A percentile compares a stretch with the other conserved stretches of the same genome.
phyloP scores from a whole-genome alignment of 768 basidiomycete genomes.

The Amanita subjunquillea region DNA sequence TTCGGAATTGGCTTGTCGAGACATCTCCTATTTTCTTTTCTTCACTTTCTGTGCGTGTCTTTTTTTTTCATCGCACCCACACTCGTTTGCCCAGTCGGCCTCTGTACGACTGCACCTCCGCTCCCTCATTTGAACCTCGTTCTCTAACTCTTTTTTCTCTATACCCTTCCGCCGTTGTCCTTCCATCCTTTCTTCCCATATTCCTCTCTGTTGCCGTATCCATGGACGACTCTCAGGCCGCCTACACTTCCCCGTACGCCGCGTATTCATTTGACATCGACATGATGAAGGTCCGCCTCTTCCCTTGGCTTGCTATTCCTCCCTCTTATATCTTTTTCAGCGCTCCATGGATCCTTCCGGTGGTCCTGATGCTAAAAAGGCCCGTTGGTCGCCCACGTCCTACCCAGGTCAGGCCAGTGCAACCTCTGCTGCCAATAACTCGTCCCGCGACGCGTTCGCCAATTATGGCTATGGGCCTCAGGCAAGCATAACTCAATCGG shows the following conservation, averaged over 20 bases:
- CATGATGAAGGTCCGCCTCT: constrained; percentile 74
- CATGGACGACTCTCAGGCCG: constrained; percentile 72
- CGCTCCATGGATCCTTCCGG: constrained; percentile 79
- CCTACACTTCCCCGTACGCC: constrained; percentile 59
- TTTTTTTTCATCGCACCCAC: constrained; percentile 16
- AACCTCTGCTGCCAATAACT: constrained; percentile 20
- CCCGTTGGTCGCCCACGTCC: constrained; percentile 75
- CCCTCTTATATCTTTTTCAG: constrained; percentile 23
- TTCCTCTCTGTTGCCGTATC: constrained; percentile 19
- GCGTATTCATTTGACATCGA: constrained; percentile 75
- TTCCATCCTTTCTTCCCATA: constrained; percentile 26
- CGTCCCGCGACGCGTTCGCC: constrained; percentile 62
- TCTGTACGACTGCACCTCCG: constrained; percentile 6
- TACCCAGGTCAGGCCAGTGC: constrained; percentile 29
- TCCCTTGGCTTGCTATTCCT: neutral
- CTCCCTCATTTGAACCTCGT: constrained; percentile 4
- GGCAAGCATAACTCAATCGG: constrained; percentile 48
- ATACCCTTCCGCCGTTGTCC: constrained; percentile 40
- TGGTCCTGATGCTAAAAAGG: constrained; percentile 82
- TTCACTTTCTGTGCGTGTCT: constrained; percentile 21
- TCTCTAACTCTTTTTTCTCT: constrained; percentile 34
- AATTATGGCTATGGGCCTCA: constrained; percentile 84
- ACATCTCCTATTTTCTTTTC: constrained; percentile 9
- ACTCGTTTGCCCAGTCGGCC: constrained; percentile 15
- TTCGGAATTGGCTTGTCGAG: constrained; percentile 6